Evolutionary conservation across 371 early-diverging fungal genomes (phyloP), one percentile per base, ranked within the genome.

Genomic region (Zancudomyces culisetae): DNA sequence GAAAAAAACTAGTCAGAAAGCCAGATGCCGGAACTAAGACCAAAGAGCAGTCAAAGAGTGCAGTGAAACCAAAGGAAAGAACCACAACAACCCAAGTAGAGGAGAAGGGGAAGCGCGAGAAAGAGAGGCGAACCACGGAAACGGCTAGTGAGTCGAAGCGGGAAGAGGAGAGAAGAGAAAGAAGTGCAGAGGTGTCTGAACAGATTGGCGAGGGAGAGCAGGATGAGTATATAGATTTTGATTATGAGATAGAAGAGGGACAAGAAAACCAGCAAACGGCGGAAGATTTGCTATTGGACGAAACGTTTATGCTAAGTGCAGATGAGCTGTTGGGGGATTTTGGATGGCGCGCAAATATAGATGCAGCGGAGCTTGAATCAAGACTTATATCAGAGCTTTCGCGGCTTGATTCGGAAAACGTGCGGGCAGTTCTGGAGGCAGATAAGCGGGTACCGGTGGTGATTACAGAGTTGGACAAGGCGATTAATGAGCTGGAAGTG

Each of bases 341-440:
- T 69, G 75, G 81, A 24, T 76, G 81, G 76, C 59, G 78, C 3
- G 77, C 75, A 23, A 70, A 68, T 45, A 75, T 77, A 21, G 81
- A 79, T 43, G 82, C 81, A 0, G 72, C 79, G 1, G 82, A 75
- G 21, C 58, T 84, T 45, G 84, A 84, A 41, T 61, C 71, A 13
- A 60, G 72, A 3, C 59, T 84, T 41, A 50, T 75, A 35, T 59
- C 73, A 18, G 84, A 84, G 57, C 61, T 82, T 20, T 74, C 73
- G 47, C 70, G 75, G 20, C 54, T 84, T 22, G 84, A 84, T 45
- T 57, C 61, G 1, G 60, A 62, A 19, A 90, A 91, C 62, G 88
- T 94, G 1, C 87, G 87, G 57, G 88, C 87, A 1, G 87, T 94
- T 53, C 83, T 94, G 30, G 83, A 87, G 60, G 83, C 90, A 20